Conservation (phyloP, 768 basidiomycete genomes). For the Russula earlei region DNA sequence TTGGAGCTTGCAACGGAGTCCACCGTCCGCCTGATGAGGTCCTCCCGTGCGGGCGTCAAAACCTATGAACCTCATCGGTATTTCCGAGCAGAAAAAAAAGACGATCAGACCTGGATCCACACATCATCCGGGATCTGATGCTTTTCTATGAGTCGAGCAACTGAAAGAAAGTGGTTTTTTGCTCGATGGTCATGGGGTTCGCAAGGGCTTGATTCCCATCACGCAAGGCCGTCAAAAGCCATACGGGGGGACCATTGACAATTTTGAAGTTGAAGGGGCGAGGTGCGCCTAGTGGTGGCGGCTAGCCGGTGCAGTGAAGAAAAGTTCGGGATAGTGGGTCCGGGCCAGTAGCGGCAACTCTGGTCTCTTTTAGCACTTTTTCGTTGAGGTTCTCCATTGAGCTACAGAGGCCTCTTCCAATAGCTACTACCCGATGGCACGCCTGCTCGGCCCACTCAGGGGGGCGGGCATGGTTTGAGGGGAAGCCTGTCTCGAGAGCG, state of each 20-base stretch:
- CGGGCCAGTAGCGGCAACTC: too few relatives aligned
- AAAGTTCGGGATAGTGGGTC: too few relatives aligned
- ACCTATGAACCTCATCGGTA: slow-evolving; percentile 45
- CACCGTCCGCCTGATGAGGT: slow-evolving; percentile 86
- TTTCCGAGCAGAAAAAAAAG: not conserved
- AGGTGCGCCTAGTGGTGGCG: too few relatives aligned
- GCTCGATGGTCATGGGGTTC: slow-evolving; percentile 95
- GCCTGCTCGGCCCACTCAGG: too few relatives aligned
- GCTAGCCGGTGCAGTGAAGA: too few relatives aligned
- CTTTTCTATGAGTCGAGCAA: slow-evolving; percentile 73
- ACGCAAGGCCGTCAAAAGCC: slow-evolving; percentile 94
- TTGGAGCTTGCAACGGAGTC: slow-evolving; percentile 84
- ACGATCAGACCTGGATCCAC: slow-evolving; percentile 77
- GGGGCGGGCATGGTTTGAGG: too few relatives aligned
- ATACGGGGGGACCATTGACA: slow-evolving; percentile 97
- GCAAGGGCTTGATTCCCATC: slow-evolving; percentile 97
- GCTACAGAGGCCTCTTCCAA: too few relatives aligned
- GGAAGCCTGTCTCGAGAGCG: too few relatives aligned
- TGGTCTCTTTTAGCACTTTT: too few relatives aligned
- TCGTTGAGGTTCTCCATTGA: too few relatives aligned
- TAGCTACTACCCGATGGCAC: too few relatives aligned
- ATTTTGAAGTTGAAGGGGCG: slow-evolving; percentile 63
- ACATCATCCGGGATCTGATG: slow-evolving; percentile 86
- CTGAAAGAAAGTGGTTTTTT: slow-evolving; percentile 89
- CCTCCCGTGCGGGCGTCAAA: slow-evolving; percentile 90